Percentiles rank a stretch among this genome's conserved stretches.
phyloP scores from a whole-genome alignment of 2,329 filamentous ascomycete genomes.

The Microcyclospora pomicola region DNA sequence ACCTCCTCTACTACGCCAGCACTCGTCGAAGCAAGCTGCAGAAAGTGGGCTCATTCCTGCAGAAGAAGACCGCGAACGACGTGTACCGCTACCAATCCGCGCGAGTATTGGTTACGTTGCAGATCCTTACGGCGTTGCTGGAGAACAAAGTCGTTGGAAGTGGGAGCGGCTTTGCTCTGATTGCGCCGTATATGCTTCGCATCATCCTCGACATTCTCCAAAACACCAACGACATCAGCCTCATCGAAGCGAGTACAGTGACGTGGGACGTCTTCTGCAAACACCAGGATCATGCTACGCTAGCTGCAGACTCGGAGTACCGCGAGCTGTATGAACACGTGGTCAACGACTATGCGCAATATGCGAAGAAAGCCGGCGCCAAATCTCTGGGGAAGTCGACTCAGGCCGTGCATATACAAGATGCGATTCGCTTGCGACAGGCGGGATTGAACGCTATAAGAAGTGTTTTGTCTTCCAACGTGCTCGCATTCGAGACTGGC shows the following conservation, averaged over 20 bases:
- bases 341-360: constrained; percentile 63
- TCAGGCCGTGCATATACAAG: constrained; percentile 41
- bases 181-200: constrained; percentile 66
- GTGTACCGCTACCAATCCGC: constrained; percentile 80
- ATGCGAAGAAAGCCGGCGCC: constrained; percentile 52
- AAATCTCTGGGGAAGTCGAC: constrained; percentile 21
- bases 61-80: constrained; percentile 85
- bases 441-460: constrained; percentile 56
- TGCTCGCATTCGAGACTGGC: constrained; percentile 58
- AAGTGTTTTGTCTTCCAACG: constrained; percentile 66
- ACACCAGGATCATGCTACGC: constrained; percentile 71
- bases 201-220: constrained; percentile 66
- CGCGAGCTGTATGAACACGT: constrained; percentile 70
- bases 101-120: constrained; percentile 77
- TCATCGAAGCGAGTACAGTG: constrained; percentile 79
- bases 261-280: constrained; percentile 82
- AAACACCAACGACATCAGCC: constrained; percentile 72
- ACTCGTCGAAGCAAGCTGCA: constrained; percentile 89
- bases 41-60: constrained; percentile 87
- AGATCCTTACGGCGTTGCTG: constrained; percentile 81
- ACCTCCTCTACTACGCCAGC: constrained; percentile 91
- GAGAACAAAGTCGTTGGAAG: constrained; percentile 48
- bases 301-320: constrained; percentile 77
- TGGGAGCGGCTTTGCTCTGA: constrained; percentile 76
- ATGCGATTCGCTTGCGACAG: constrained; percentile 50